These are phyloP conservation scores for Sporothrix sp. DNA, from an alignment of 2,329 filamentous ascomycete genomes.

Conservation along the genomic window DNA sequence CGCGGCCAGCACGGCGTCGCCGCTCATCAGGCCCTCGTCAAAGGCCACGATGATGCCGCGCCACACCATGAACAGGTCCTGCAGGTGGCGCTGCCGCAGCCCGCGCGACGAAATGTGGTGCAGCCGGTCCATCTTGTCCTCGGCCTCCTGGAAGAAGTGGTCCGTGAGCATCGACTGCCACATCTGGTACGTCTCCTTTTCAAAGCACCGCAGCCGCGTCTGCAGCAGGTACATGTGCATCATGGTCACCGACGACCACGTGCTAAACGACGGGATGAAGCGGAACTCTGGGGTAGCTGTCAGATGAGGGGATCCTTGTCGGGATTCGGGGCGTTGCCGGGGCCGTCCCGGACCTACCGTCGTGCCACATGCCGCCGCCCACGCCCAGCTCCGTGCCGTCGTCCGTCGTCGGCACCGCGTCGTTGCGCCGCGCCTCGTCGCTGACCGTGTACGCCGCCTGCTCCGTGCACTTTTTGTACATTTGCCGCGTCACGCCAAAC, in stretches of 20 bases:
- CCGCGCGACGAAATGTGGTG: slow-evolving; percentile 58
- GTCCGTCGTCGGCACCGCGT: slow-evolving; percentile 58
- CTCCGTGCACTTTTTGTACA: slow-evolving; percentile 65
- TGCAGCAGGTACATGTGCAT: slow-evolving; percentile 91
- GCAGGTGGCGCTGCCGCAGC: slow-evolving; percentile 57
- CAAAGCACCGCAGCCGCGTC: slow-evolving; percentile 71
- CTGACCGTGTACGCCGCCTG: slow-evolving; percentile 71
- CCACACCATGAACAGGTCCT: slow-evolving; percentile 92
- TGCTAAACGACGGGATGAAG: slow-evolving; percentile 79
- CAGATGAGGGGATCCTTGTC: no score
- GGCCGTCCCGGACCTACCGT: slow-evolving; percentile 44
- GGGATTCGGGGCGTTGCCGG: no score
- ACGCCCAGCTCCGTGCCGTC: slow-evolving; percentile 76
- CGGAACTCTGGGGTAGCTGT: slow-evolving; percentile 50
- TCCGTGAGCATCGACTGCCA: slow-evolving; percentile 90
- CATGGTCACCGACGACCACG: slow-evolving; percentile 93
- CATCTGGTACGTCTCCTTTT: slow-evolving; percentile 54
- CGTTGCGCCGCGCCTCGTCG: slow-evolving; percentile 54
- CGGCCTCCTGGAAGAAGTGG: slow-evolving; percentile 87
- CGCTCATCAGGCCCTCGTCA: slow-evolving; percentile 69
- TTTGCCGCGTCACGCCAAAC: slow-evolving; percentile 65
- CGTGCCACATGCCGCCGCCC: slow-evolving; percentile 70
- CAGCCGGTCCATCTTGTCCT: slow-evolving; percentile 71
- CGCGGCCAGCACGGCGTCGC: slow-evolving; percentile 66
- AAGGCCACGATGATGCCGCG: slow-evolving; percentile 75